Conservation (phyloP, 2,329 filamentous ascomycete genomes). For the Coniosporium tulheliwenetii region DNA sequence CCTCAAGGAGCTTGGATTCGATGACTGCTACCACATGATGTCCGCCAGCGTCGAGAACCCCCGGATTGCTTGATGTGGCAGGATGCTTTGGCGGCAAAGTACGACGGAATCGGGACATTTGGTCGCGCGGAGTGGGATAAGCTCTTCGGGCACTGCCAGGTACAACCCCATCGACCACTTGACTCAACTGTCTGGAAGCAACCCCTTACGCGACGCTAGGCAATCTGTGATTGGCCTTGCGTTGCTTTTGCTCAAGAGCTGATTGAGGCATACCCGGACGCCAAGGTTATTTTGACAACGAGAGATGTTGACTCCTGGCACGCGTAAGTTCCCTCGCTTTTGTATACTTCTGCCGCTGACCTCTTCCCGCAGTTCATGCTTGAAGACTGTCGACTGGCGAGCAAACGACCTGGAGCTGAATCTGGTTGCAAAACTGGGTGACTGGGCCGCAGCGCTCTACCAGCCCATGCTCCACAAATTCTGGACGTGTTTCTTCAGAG, state of each 20-base stretch:
- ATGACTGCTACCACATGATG: constrained; percentile 62
- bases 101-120: constrained; percentile 1
- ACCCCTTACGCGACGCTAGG: constrained; percentile 9
- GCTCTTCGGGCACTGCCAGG: constrained; percentile 3
- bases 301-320: constrained; percentile 46
- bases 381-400: constrained; percentile 41
- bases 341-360: no score
- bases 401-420: constrained; percentile 37
- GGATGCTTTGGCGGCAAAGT: constrained; percentile 5
- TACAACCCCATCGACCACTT: constrained; percentile 2
- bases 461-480: constrained; percentile 34
- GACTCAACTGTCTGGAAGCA: neutral
- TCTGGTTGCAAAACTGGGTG: constrained; percentile 35
- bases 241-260: constrained; percentile 8
- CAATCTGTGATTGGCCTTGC: constrained; percentile 6
- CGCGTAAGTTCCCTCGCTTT: constrained; percentile 13
- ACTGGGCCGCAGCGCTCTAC: constrained; percentile 53
- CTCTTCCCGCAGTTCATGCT: no score
- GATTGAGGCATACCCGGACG: constrained; percentile 8
- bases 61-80: constrained; percentile 4
- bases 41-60: constrained; percentile 33
- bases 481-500: constrained; percentile 52
- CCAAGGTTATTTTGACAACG: constrained; percentile 7
- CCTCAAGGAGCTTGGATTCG: constrained; percentile 49
- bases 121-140: constrained; percentile 4